Evolutionary conservation across 352 stramenopile species (phyloP).

Genomic region (Phytopythium mirpurense): DNA sequence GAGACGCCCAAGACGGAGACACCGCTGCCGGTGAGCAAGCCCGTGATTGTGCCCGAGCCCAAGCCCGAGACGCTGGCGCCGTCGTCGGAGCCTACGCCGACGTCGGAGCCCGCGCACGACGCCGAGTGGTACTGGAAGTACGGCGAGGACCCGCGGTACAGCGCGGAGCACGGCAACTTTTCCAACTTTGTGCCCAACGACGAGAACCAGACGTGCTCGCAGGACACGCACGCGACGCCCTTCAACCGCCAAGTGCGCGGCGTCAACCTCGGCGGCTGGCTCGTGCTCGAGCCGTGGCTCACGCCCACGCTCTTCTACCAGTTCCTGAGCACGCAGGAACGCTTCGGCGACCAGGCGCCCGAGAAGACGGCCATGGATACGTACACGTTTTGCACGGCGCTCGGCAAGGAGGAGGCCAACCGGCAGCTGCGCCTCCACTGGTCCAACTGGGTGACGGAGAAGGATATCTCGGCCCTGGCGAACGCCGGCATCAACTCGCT

Average conservation of each 20-base stretch:
- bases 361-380: conserved; percentile 89
- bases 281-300: conserved; percentile 96
- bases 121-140: conserved; percentile 68
- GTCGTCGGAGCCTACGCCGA: too few species aligned
- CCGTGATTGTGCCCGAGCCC: too few species aligned
- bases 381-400: conserved; percentile 88
- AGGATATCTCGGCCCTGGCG: conserved; percentile 86
- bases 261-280: conserved; percentile 92
- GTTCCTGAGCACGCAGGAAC: conserved; percentile 84
- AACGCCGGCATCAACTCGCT: conserved; percentile 70
- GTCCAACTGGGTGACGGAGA: conserved; percentile 92
- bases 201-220: conserved; percentile 56
- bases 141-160: conserved; percentile 40
- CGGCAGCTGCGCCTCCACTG: conserved; percentile 91
- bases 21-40: too few species aligned
- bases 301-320: conserved; percentile 95
- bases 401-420: conserved; percentile 90
- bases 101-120: too few species aligned
- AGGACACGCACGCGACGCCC: conserved; percentile 55
- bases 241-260: conserved; percentile 87
- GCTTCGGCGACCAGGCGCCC: conserved; percentile 65
- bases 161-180: conserved; percentile 36
- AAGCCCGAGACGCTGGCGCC: too few species aligned
- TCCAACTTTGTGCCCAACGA: conserved; percentile 53
- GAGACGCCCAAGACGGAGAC: too few species aligned